Base-by-base conservation (phyloP, 139 green algal genomes). In the Ettlia oleoabundans region DNA sequence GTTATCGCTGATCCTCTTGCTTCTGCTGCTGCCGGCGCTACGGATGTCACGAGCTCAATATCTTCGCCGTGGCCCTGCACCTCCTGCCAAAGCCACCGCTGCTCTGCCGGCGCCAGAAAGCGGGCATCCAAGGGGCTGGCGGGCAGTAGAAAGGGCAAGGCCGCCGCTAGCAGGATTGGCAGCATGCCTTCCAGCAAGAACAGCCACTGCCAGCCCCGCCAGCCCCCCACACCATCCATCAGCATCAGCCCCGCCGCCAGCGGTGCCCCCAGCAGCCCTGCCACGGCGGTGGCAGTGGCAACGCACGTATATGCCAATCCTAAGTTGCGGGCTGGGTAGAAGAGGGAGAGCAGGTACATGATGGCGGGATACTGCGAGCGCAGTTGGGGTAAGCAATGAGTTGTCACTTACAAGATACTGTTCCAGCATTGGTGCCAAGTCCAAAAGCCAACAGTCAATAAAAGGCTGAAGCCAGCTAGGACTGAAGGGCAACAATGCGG, bases 301-400 rank as follows among this genome's bases (percentile, higher is more conserved):
- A 85, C 81, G 3, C 7, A 47, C 9, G 73, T 76, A 43, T 81
- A 87, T 26, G 81, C 81, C 18, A 71, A 15, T 3, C 83, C 83
- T 41, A 87, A 55, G 30, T 52, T 43, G 19, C 37, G 21, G 0
- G 72, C 69, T 21, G 65, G 35, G 64, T 73, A 87, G 61, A 87
- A 87, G 5, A 76, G 68, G n/a, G 47, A 37, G 8, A 87, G 83
- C 13, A 62, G 43, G 83, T 62, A 81, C 26, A 65, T 82, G 51
- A 87, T 89, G 52, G 55, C 74, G 4, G 74, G 73, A 41, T 58
- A 82, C 47, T 78, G 51, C 32, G 37, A 13, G 40, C 30, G 22
- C 58, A n/a, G n/a, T n/a, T n/a, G 26, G 21, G 58, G 58, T 21
- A 32, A 32, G 24, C 24, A 21, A 32, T 67, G 7, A 15, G n/a